Percentiles rank a stretch among this genome's conserved stretches.
Evolutionary conservation across 1,284 basidiomycete species (phyloP).

Genomic region (Inonotus obliquus): DNA sequence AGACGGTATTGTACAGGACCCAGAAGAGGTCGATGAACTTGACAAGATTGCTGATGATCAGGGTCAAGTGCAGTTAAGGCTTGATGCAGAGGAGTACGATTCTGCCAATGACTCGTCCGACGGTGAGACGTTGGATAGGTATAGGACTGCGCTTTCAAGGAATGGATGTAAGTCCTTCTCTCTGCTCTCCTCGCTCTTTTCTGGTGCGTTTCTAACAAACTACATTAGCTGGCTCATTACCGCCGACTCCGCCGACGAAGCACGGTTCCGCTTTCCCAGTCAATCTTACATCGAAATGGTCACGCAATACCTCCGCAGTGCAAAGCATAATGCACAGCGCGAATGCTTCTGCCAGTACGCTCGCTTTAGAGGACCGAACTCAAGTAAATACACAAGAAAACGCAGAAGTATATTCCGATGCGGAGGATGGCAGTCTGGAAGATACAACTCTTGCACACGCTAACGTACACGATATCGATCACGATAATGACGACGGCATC

Average conservation of each 20-base stretch:
- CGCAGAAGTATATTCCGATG: not conserved
- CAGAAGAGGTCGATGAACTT: slow-evolving; percentile 1
- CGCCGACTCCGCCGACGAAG: not conserved
- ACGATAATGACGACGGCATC: not conserved
- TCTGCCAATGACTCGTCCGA: not conserved
- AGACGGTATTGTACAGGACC: not conserved
- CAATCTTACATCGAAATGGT: slow-evolving; percentile 8
- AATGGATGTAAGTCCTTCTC: not conserved
- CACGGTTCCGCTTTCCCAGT: not conserved
- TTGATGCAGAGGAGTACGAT: not conserved
- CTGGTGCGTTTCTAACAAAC: not conserved
- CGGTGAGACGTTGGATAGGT: not conserved
- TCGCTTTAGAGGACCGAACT: not conserved
- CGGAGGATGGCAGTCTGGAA: not conserved
- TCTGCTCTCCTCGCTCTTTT: not conserved
- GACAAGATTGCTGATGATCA: slow-evolving; percentile 1
- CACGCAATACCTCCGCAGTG: slow-evolving; percentile 9
- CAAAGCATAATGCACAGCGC: slow-evolving; percentile 1
- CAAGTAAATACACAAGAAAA: not conserved
- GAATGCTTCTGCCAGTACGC: not conserved
- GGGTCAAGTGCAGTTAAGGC: not conserved
- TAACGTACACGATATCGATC: not conserved
- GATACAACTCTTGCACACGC: not conserved
- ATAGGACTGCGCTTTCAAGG: not conserved
- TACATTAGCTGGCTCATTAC: not conserved